Evolutionary conservation across 2,329 filamentous ascomycete species (phyloP).

Genomic region (Aspergillus pseudoglaucus): DNA sequence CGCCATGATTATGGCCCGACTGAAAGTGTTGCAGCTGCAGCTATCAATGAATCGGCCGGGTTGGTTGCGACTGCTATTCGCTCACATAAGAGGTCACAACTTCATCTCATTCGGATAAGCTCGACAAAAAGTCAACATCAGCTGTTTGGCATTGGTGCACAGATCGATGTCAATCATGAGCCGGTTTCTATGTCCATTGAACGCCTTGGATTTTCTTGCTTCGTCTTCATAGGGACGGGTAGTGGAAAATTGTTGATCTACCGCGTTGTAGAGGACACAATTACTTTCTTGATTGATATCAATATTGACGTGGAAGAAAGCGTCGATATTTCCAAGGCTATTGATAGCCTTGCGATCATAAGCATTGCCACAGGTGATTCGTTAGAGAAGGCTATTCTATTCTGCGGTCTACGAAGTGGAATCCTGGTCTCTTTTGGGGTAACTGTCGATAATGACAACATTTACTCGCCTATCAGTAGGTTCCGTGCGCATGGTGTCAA

Average conservation of each 20-base stretch:
- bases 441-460: slow-evolving; percentile 12
- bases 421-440: slow-evolving; percentile 35
- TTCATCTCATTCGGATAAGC: slow-evolving; percentile 23
- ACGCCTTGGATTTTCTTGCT: slow-evolving; percentile 15
- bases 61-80: slow-evolving; percentile 24
- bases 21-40: slow-evolving; percentile 23
- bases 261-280: slow-evolving; percentile 13
- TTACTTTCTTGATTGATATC: slow-evolving; percentile 19
- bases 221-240: slow-evolving; percentile 37
- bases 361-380: slow-evolving; percentile 9
- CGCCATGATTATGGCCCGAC: slow-evolving; percentile 16
- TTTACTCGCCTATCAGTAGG: slow-evolving; percentile 22
- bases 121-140: slow-evolving; percentile 9
- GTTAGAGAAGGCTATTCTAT: slow-evolving; percentile 19
- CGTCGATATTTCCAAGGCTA: slow-evolving; percentile 27
- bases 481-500: background rate
- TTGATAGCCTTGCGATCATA: slow-evolving; percentile 29
- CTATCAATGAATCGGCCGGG: slow-evolving; percentile 22
- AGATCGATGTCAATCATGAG: slow-evolving; percentile 24
- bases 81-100: slow-evolving; percentile 16
- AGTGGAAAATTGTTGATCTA: slow-evolving; percentile 32
- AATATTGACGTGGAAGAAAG: slow-evolving; percentile 14
- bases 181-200: slow-evolving; percentile 32
- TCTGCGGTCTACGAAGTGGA: slow-evolving; percentile 44
- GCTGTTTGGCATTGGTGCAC: slow-evolving; percentile 17